phyloP scores from a whole-genome alignment of 2,329 filamentous ascomycete species.

The Aspergillus terreus region DNA sequence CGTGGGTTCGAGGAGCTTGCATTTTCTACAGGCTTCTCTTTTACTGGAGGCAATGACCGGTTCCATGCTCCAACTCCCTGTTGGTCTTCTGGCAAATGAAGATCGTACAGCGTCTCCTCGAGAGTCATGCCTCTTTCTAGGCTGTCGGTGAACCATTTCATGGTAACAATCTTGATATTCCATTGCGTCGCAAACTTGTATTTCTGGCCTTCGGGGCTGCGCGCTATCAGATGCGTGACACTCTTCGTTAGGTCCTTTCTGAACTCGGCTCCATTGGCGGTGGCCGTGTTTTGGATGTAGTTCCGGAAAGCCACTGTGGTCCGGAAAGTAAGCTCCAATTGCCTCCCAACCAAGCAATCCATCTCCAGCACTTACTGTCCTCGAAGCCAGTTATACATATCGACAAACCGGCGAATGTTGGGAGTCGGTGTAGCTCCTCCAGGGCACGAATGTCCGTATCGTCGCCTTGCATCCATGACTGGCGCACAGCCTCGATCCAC shows the following conservation, averaged over 20 bases:
- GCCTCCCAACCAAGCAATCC: no score
- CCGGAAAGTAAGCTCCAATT: background rate
- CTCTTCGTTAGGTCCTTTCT: constrained; percentile 79
- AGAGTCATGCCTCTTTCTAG: constrained; percentile 83
- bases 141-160: constrained; percentile 83
- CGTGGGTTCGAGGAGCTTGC: constrained; percentile 53
- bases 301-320: constrained; percentile 60
- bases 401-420: constrained; percentile 50
- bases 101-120: constrained; percentile 82
- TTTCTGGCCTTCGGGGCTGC: constrained; percentile 77
- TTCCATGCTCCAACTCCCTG: constrained; percentile 77
- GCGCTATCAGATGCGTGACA: constrained; percentile 84
- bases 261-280: constrained; percentile 73
- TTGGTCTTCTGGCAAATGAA: constrained; percentile 62
- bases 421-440: constrained; percentile 54
- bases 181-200: constrained; percentile 83
- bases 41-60: constrained; percentile 37
- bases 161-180: constrained; percentile 72
- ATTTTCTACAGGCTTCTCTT: constrained; percentile 36
- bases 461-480: constrained; percentile 74
- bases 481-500: constrained; percentile 78
- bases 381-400: constrained; percentile 70
- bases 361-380: constrained; percentile 48
- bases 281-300: constrained; percentile 65
- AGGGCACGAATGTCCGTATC: constrained; percentile 69